Base-by-base conservation (phyloP, 2,329 filamentous ascomycete genomes). In the Falciphora oryzae region DNA sequence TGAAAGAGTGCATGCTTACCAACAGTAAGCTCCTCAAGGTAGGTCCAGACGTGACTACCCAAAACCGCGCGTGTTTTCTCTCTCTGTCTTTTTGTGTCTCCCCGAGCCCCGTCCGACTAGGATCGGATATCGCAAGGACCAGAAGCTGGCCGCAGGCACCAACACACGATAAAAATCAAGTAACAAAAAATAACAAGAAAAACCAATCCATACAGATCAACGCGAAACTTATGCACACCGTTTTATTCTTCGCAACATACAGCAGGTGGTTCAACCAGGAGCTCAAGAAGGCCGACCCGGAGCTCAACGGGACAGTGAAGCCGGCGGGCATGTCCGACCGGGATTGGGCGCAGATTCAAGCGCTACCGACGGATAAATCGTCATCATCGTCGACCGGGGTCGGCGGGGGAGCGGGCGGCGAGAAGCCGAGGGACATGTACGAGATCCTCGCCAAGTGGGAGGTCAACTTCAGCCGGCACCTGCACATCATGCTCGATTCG, bases 1-100 rank as follows among this genome's bases (percentile, higher is more conserved):
- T 99, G 71, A 99, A 98, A 78, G 95, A 98, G 78, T 98, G 95
- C 80, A 98, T 98, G 93, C 83, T 99, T 68, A 99, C 95, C 27
- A 97, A 99, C 75, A 92, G 92, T 73, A 97, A 97, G 79, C 83
- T 99, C 8, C 79, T 99, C 7, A 89, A 92, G 77, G 94, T 97
- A 83, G 69, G 82, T 76, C 31, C 27, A 31, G n/a, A 32, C 4
- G 44, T 25, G n/a, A 14, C 44, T 25, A 6, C 22, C 44, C 44
- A 50, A 50, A 5, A 18, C 38, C 8, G 16, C 38, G 2, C 18
- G 7, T 50, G 4, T 50, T 18, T 50, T 50, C 6, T 50, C 6
- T 50, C 18, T 11, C 1, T 50, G 4, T 50, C 6, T 50, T 50
- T 22, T 50, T 7, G 1, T 50, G 6, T 50, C 2, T 22, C 8